Evolutionary conservation across 257 asterid species (phyloP), one percentile per base, ranked within the genome.

Genomic region (Galeopsis tetrahit): DNA sequence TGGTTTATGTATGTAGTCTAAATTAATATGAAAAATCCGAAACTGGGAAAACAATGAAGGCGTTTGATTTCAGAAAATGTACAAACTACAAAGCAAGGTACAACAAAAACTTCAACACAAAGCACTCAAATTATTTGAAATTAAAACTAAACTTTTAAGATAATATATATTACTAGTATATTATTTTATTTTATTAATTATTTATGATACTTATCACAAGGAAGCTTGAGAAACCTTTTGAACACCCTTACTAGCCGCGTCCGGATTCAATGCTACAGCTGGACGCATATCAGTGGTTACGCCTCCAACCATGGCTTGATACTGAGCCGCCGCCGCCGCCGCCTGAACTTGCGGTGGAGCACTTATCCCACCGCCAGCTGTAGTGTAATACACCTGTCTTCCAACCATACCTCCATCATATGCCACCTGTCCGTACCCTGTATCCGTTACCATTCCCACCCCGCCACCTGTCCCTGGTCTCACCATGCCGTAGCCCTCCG

Each of bases 401-500:
- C 92, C 92, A 61, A 80, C 92, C 67, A 80, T 64, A 0, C 91
- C 92, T 1, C 80, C 75, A 14, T 93, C 97, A 72, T 89, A 93
- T 59, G 86, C 92, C 86, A 93, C 10, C 76, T 82, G 96, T 32
- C 87, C 78, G 77, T 93, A 93, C 11, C 88, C 87, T 1, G 88
- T 8, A 3, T 68, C 86, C 75, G 85, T 61, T 65, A 80, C 75
- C 75, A 79, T 14, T 34, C 81, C 88, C 1, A 75, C 59, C n/a
- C 88, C 81, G 13, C 78, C 82, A 28, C 75, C 61, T 35, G 75
- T 56, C 46, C 62, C 63, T 32, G 85, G 83, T 48, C 92, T 81
- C 31, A 83, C 77, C 87, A 84, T 81, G 11, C 83, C 86, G 62
- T 17, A 84, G 34, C 88, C 89, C 31, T 84, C 96, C 6, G 87